Percentiles rank a stretch among this genome's conserved stretches.
Conservation (phyloP, 805 yeast species). For the Priceomyces carsonii region DNA sequence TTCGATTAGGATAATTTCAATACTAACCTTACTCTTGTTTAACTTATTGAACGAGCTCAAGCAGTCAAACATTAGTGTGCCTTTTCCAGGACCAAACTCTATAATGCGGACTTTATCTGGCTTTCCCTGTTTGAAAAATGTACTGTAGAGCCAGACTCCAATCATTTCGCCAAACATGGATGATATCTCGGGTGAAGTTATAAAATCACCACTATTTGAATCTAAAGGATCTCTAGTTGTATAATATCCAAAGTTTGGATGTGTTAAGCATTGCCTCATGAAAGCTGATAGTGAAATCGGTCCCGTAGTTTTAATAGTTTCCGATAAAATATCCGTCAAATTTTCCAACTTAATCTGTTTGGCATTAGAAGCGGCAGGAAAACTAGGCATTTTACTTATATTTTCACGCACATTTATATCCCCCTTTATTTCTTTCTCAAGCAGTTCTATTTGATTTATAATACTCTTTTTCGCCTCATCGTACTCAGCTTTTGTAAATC, state of each 20-base stretch:
- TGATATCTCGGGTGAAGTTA: constrained; percentile 85
- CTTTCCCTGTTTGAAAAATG: constrained; percentile 57
- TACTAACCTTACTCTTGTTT: constrained; percentile 21
- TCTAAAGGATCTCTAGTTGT: constrained; percentile 77
- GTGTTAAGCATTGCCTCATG: constrained; percentile 80
- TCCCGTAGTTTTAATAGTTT: constrained; percentile 66
- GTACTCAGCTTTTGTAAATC: constrained; percentile 40
- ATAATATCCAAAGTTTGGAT: constrained; percentile 78
- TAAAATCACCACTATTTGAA: constrained; percentile 63
- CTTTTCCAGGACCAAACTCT: constrained; percentile 87
- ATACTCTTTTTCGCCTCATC: constrained; percentile 37
- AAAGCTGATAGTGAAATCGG: constrained; percentile 72
- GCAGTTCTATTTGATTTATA: constrained; percentile 27
- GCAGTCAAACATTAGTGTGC: constrained; percentile 72
- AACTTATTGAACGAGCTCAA: constrained; percentile 49
- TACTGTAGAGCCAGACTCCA: constrained; percentile 67
- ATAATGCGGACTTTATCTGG: constrained; percentile 55
- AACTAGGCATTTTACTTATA: constrained; percentile 34
- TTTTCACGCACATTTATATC: constrained; percentile 33
- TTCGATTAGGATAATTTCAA: constrained; percentile 62
- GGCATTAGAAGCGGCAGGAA: constrained; percentile 25
- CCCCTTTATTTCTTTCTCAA: constrained; percentile 41
- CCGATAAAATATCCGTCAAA: constrained; percentile 40
- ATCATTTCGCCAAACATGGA: constrained; percentile 85
- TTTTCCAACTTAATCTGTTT: constrained; percentile 19